Evolutionary conservation across 805 yeast genomes (phyloP).

Genomic region (Debaryomyces prosopidis): DNA sequence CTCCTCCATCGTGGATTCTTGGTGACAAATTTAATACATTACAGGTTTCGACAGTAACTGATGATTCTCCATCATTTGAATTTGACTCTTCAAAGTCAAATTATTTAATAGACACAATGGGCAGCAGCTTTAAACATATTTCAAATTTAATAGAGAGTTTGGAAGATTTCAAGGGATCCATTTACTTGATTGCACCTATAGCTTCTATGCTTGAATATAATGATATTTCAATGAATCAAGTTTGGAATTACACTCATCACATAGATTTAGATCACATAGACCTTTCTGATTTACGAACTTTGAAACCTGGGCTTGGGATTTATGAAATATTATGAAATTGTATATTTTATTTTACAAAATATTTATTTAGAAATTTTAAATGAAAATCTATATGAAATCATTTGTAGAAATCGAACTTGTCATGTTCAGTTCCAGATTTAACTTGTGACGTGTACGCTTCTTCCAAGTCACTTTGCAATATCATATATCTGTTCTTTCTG

Average conservation of each 20-base stretch:
- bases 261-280: constrained; percentile 78
- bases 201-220: constrained; percentile 29
- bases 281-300: constrained; percentile 41
- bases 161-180: constrained; percentile 5
- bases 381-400: constrained; percentile 24
- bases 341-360: constrained; percentile 2
- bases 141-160: constrained; percentile 21
- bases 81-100: constrained; percentile 5
- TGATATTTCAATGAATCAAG: constrained; percentile 10
- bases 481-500: constrained; percentile 96
- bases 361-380: constrained; percentile 4
- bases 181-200: constrained; percentile 39
- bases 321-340: constrained; percentile 37
- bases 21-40: constrained; percentile 23
- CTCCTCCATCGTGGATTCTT: constrained; percentile 89
- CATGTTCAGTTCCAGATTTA: constrained; percentile 91
- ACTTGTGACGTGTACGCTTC: constrained; percentile 98
- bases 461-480: constrained; percentile 92
- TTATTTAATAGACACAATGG: constrained; percentile 49
- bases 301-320: constrained; percentile 65
- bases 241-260: constrained; percentile 47
- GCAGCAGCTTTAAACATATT: constrained; percentile 26
- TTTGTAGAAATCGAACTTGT: constrained; percentile 96
- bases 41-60: constrained; percentile 15
- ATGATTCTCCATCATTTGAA: constrained; percentile 8